Percentiles rank a stretch among this genome's conserved stretches.
Evolutionary conservation across 2,329 filamentous ascomycete genomes (phyloP).

Genomic region (Diaporthe caulivora): DNA sequence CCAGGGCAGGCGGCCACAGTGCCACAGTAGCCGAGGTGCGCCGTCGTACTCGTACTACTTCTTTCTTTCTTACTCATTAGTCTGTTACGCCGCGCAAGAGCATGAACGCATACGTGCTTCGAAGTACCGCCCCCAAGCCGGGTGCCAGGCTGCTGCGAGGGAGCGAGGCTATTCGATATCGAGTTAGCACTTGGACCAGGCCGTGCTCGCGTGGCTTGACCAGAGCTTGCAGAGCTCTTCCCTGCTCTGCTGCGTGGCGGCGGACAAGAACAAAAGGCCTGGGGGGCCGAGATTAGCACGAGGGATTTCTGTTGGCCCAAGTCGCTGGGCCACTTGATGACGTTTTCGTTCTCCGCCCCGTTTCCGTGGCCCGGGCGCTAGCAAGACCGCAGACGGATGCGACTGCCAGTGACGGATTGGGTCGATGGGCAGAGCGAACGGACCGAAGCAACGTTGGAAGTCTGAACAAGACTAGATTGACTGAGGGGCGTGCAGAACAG

Average conservation of each 20-base stretch:
- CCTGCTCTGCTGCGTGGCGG: constrained; percentile 25
- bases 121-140: too few species aligned
- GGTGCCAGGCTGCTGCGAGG: not conserved
- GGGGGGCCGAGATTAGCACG: constrained; percentile 27
- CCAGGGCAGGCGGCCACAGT: not conserved
- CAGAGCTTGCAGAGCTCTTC: constrained; percentile 16
- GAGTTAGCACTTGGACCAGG: constrained; percentile 14
- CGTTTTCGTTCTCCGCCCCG: constrained; percentile 21
- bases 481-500: not conserved
- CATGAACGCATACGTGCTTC: not conserved
- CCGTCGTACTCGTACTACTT: constrained; percentile 9
- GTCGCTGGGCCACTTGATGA: constrained; percentile 27
- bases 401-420: constrained; percentile 27
- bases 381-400: constrained; percentile 26
- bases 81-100: not conserved
- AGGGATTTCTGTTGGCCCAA: constrained; percentile 25
- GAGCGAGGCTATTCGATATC: not conserved
- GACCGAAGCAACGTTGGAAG: not conserved
- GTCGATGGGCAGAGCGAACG: not conserved
- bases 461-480: not conserved
- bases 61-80: too few species aligned
- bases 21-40: not conserved
- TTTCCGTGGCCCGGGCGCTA: constrained; percentile 16
- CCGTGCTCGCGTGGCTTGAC: constrained; percentile 26
- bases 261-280: constrained; percentile 4